A percentile compares a stretch with the other conserved stretches of the same genome.
These are phyloP conservation scores for Echinosophora koreensis DNA, from an alignment of 306 rosid species.

Conservation along the genomic window DNA sequence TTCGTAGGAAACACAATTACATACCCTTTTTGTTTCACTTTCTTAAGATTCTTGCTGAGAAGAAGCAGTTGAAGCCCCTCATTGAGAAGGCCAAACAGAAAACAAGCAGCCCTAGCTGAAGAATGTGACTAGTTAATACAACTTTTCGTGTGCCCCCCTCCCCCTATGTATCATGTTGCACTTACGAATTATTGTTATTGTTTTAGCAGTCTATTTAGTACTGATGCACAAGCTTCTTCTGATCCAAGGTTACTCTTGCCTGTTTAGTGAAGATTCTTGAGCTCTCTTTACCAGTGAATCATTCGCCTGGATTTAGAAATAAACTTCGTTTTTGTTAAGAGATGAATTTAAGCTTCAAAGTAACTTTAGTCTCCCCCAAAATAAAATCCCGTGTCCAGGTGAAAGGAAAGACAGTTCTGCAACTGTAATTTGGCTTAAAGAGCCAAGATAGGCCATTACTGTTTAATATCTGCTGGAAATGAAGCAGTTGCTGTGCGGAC, in stretches of 20 bases:
- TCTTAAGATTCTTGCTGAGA: slow-evolving; percentile 94
- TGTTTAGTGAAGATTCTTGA: slow-evolving; percentile 41
- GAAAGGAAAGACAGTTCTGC: too few relatives aligned
- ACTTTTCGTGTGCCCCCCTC: slow-evolving; percentile 24
- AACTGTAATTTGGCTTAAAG: neutral
- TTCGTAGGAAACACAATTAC: slow-evolving; percentile 94
- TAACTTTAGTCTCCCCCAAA: neutral
- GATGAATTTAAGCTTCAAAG: slow-evolving; percentile 29
- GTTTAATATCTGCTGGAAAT: slow-evolving; percentile 1
- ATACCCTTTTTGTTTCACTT: slow-evolving; percentile 97
- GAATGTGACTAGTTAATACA: slow-evolving; percentile 34
- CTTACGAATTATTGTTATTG: slow-evolving; percentile 19
- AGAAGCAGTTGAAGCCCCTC: slow-evolving; percentile 98
- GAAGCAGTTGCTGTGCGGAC: neutral
- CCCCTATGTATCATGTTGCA: slow-evolving; percentile 41
- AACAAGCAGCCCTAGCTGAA: slow-evolving; percentile 70
- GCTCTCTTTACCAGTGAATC: slow-evolving; percentile 38
- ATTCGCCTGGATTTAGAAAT: slow-evolving; percentile 36
- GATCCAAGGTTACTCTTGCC: slow-evolving; percentile 36
- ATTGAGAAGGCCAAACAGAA: slow-evolving; percentile 98
- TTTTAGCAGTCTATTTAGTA: slow-evolving; percentile 38
- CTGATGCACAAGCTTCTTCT: slow-evolving; percentile 39
- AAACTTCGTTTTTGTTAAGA: neutral
- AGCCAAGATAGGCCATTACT: neutral
- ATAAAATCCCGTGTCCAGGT: too few relatives aligned